Base-by-base conservation (phyloP, 768 basidiomycete genomes). In the Cystoderma amianthinum region DNA sequence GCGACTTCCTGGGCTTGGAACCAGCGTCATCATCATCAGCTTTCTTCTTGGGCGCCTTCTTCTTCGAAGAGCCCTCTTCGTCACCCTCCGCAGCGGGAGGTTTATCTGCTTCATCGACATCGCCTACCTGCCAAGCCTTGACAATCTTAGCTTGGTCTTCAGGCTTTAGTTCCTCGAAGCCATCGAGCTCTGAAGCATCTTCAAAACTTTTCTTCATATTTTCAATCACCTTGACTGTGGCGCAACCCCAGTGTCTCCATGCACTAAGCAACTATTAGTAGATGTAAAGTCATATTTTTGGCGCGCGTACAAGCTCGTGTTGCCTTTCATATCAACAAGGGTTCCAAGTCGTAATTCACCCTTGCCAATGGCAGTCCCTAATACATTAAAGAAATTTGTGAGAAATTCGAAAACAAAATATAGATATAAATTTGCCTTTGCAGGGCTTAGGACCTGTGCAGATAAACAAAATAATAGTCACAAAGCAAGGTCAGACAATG, bases 171-270 rank as follows among this genome's bases (percentile, higher is more conserved):
- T 82, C 82, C 15, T 91, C 87, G 58, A 73, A 95, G 15, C 93
- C 93, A 55, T 97, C 93, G 25, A 95, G 64, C 1, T 93, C 89
- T 7, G 74, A 68, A 0, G 78, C 67, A 3, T 68, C 67, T 1
- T 69, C 65, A 46, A 85, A 72, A 2, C 65, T 59, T 10, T 68
- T 67, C 63, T 91, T 85, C 60, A 87, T 68, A 55, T 91, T 93
- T 16, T 54, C 55, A 22, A 95, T 51, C 37, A 92, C 77, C 52
- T 73, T 78, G 15, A 68, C 33, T 0, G 90, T 91, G 5, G 75
- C 71, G 55, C 92, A 94, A 15, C 91, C 91, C 90, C 90, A 95
- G 54, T 95, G 92, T 47, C 89, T 79, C 88, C 88, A 95, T 23
- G 70, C 59, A 54, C 86, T 89, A 42, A 35, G 19, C 6, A 24